Evolutionary conservation across 129 eudicot species (phyloP).

Genomic region (Ambrosia trifida): DNA sequence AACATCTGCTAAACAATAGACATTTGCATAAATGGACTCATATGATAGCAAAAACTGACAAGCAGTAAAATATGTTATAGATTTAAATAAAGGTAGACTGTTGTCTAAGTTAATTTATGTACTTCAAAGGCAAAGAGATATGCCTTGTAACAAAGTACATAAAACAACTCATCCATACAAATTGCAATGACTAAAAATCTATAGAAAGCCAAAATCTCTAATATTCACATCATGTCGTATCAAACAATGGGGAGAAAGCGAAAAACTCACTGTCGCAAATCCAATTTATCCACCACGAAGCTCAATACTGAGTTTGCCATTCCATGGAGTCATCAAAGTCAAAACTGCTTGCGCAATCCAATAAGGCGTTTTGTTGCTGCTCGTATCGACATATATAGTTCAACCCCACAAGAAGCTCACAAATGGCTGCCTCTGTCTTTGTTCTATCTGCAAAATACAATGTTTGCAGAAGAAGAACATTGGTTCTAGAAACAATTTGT

Average conservation of each 20-base stretch:
- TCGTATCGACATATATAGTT: slow-evolving; percentile 90
- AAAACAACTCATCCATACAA: slow-evolving; percentile 41
- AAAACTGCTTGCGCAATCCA: slow-evolving; percentile 93
- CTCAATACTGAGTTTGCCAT: slow-evolving; percentile 68
- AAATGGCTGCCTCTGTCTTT: slow-evolving; percentile 74
- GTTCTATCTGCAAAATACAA: slow-evolving; percentile 81
- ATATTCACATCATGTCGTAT: slow-evolving; percentile 48
- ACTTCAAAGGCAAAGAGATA: slow-evolving; percentile 38
- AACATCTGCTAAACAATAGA: not conserved
- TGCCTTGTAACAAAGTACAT: slow-evolving; percentile 51
- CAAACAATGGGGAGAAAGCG: slow-evolving; percentile 27
- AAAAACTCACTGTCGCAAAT: slow-evolving; percentile 33
- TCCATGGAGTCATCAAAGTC: slow-evolving; percentile 89
- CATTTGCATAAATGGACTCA: too few species aligned
- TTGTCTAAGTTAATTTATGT: slow-evolving; percentile 48
- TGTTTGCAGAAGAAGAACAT: slow-evolving; percentile 89
- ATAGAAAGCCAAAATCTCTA: slow-evolving; percentile 39
- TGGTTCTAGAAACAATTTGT: slow-evolving; percentile 72
- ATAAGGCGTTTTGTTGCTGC: slow-evolving; percentile 83
- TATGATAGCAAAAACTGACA: slow-evolving; percentile 7
- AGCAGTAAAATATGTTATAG: slow-evolving; percentile 20
- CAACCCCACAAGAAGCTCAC: slow-evolving; percentile 83
- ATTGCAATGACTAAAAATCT: slow-evolving; percentile 23
- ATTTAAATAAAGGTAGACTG: slow-evolving; percentile 11
- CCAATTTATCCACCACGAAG: not conserved